Evolutionary conservation across 352 stramenopile genomes (phyloP).

Genomic region (Globisporangium splendens): DNA sequence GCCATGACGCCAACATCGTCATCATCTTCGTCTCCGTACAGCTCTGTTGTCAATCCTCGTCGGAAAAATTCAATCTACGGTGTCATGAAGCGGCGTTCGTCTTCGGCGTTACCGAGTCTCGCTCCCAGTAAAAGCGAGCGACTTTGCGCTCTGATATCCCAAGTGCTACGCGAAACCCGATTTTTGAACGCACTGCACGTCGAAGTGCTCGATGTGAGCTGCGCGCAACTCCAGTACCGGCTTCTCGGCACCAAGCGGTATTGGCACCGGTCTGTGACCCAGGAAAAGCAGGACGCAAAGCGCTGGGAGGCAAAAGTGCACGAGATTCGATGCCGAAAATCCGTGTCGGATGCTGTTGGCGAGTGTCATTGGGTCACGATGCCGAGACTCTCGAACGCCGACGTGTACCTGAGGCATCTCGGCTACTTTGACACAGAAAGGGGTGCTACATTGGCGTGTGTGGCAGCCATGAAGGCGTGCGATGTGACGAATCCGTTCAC

Average conservation of each 20-base stretch:
- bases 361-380: conserved; percentile 33
- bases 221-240: conserved; percentile 51
- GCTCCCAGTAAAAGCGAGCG: conserved; percentile 5
- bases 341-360: conserved; percentile 18
- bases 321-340: conserved; percentile 45
- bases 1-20: background rate
- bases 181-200: background rate
- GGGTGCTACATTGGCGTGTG: conserved; percentile 29
- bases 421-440: conserved; percentile 65
- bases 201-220: conserved; percentile 36
- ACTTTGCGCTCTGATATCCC: conserved; percentile 2
- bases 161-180: background rate
- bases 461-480: conserved; percentile 30
- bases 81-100: conserved; percentile 12
- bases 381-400: conserved; percentile 28
- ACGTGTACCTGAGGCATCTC: conserved; percentile 44
- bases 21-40: conserved; percentile 4
- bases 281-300: conserved; percentile 50
- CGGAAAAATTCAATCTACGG: background rate
- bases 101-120: background rate
- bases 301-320: conserved; percentile 62
- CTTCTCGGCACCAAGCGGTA: conserved; percentile 60
- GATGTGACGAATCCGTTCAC: conserved; percentile 45
- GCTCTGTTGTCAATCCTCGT: background rate
- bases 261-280: conserved; percentile 65